Evolutionary conservation across 768 basidiomycete species (phyloP).

Genomic region (Boletellus sp.): DNA sequence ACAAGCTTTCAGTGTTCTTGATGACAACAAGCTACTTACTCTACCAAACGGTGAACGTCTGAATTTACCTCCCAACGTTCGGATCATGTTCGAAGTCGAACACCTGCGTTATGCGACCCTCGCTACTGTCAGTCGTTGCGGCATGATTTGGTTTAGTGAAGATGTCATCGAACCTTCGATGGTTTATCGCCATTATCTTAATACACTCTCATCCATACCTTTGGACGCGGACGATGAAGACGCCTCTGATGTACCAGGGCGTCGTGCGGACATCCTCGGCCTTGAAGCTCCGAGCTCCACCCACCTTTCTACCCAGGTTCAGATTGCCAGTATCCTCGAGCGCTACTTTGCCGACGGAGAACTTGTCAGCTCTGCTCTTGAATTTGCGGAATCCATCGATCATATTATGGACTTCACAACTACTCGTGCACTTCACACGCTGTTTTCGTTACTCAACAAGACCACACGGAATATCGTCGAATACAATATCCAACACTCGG

Average conservation of each 20-base stretch:
- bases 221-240: conserved; percentile 92
- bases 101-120: conserved; percentile 95
- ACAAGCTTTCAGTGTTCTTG: conserved; percentile 69
- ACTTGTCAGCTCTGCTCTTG: conserved; percentile 74
- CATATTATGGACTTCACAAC: conserved; percentile 99
- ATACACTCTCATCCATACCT: conserved; percentile 66
- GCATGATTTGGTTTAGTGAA: conserved; percentile 99
- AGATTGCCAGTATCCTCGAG: conserved; percentile 70
- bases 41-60: conserved; percentile 97
- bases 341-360: conserved; percentile 81
- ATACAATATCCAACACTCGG: conserved; percentile 91
- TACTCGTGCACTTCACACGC: conserved; percentile 88
- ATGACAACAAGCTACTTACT: conserved; percentile 97
- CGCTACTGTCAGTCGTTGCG: conserved; percentile 98
- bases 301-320: conserved; percentile 71
- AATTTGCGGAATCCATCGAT: conserved; percentile 78
- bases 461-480: conserved; percentile 90
- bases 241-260: conserved; percentile 53
- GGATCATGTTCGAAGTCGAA: conserved; percentile 99
- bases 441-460: conserved; percentile 97
- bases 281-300: conserved; percentile 51
- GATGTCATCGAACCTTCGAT: conserved; percentile 88
- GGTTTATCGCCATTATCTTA: conserved; percentile 88
- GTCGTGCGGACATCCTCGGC: conserved; percentile 46
- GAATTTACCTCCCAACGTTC: conserved; percentile 92